Base-by-base conservation (phyloP, 257 asterid genomes). In the Primulina eburnea region DNA sequence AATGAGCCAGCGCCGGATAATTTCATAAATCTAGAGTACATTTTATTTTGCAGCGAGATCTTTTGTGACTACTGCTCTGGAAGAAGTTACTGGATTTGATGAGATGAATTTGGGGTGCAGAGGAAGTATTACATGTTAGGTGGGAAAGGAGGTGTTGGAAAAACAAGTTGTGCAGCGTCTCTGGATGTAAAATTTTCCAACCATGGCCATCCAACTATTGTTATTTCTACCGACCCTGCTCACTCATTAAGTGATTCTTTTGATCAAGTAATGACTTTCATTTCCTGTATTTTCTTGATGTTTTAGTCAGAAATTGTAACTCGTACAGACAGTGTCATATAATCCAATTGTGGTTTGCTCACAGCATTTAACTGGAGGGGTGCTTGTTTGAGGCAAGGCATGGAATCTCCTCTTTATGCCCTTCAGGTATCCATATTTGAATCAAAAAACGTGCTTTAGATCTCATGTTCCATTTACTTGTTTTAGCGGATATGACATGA, bases 121-220 rank as follows among this genome's bases (percentile, higher is more conserved):
- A 80, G 96, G 74, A 90, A 86, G 75, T 90, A 82, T 70, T 90
- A 79, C 76, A 81, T 88, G 95, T 52, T 90, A 67, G 96, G 95
- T 57, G 95, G 96, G 73, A 87, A 89, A 80, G 92, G 95, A 67
- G 96, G 96, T 7, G 95, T 89, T 69, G 96, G 96, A 26, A 89
- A 87, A 78, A 87, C 96, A 16, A 89, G 92, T 66, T 89, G 95
- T 69, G 95, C 96, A 53, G 96, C 96, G 53, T 86, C 96, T 37
- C 87, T 89, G 65, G 96, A 90, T 34, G 88, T 89, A 38, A 87
- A 83, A 78, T 87, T 89, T 73, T 92, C 95, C 52, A 84, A 67
- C 59, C 70, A 73, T 18, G 95, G 95, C 38, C 92, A 87, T 76
- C 83, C 92, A 29, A 87, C 92, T 32, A 75, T 86, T 47, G 84